These are phyloP conservation scores for Tricholoma sp. DNA, from an alignment of 768 basidiomycete species.

Conservation along the genomic window DNA sequence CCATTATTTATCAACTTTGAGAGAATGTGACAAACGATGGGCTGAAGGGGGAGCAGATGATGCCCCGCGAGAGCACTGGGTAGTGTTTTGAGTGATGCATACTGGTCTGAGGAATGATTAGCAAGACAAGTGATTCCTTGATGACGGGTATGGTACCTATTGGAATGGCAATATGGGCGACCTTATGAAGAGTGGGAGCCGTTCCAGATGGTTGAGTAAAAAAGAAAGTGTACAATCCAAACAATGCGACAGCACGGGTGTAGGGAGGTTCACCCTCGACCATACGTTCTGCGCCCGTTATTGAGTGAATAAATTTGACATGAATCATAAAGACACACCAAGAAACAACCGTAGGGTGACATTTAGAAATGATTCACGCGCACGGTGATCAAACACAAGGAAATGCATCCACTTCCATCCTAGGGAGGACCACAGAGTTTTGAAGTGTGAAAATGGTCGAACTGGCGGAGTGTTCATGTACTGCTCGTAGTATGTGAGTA, in stretches of 20 bases:
- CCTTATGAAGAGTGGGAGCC: conserved; percentile 42
- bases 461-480: conserved; percentile 29
- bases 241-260: conserved; percentile 55
- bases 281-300: conserved; percentile 43
- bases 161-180: conserved; percentile 57
- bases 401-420: conserved; percentile 79
- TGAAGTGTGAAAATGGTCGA: conserved; percentile 68
- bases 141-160: conserved; percentile 37
- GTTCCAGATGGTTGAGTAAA: conserved; percentile 58
- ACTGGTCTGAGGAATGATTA: conserved; percentile 44
- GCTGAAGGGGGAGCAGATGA: conserved; percentile 40
- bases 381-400: conserved; percentile 62
- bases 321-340: conserved; percentile 38
- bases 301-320: conserved; percentile 1
- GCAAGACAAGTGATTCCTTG: background rate
- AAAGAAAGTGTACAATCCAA: conserved; percentile 67
- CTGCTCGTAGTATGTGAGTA: conserved; percentile 46
- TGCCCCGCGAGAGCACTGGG: conserved; percentile 39
- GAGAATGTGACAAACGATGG: conserved; percentile 46
- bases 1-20: conserved; percentile 40
- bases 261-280: conserved; percentile 45
- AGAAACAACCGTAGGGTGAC: conserved; percentile 59
- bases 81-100: conserved; percentile 42
- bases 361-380: conserved; percentile 58
- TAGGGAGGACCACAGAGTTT: conserved; percentile 55